Base-by-base conservation (phyloP, 805 yeast genomes). In the Kockiozyma suomiensis region DNA sequence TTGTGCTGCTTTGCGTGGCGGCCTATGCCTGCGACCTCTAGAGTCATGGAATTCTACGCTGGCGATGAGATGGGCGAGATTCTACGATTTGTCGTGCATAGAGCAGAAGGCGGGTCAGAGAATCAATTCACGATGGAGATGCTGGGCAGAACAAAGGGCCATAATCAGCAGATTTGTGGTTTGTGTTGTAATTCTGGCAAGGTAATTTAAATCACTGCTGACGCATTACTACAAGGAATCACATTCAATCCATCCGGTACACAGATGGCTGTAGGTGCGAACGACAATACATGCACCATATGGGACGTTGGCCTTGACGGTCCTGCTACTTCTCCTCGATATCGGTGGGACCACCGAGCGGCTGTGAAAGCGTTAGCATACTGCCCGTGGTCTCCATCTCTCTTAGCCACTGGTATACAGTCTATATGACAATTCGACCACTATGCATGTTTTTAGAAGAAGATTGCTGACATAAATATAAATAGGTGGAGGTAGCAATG, bases 321-420 rank as follows among this genome's bases (percentile, higher is more conserved):
- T 87, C 93, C 8, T 68, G 56, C 23, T 67, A 82, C 50, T 73
- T 75, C 57, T 6, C 64, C 61, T 26, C 42, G 59, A 61, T 83
- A 79, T 69, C 70, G 73, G 8, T 75, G 91, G 53, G 82, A 79
- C 0, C 97, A 92, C 69, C 75, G 77, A 1, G 96, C 97, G 1
- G 97, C 97, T 0, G 92, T 92, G 0, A 91, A 91, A 68, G 97
- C 97, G 0, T 76, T 92, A 47, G 87, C 93, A 2, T 92, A 83
- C 68, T 92, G 97, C 70, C 97, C 97, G 0, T 91, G 97, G 97
- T 80, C 90, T 19, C 83, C 83, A 13, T 79, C 87, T 1, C 74
- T 92, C 7, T 72, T 92, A 37, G 97, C 93, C 0, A 90, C 97
- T 0, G 69, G 69, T 65, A 48, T 64, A 48, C 40, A 46, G 6